Base-by-base conservation (phyloP, 2,329 filamentous ascomycete species). In the Hymenoscyphus repandus region DNA sequence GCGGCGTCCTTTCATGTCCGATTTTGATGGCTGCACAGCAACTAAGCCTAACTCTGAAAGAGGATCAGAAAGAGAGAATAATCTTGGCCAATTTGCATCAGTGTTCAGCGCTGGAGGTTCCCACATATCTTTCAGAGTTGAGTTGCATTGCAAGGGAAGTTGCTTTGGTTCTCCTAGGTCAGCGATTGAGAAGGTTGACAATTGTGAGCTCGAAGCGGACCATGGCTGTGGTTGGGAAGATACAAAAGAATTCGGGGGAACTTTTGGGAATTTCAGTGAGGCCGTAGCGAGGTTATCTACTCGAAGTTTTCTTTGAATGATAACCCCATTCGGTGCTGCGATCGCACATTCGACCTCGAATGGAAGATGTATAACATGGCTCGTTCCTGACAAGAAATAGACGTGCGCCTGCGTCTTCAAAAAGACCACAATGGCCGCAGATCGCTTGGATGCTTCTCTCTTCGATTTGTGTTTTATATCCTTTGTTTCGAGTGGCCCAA, bases 371-470 rank as follows among this genome's bases (percentile, higher is more conserved):
- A 97, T 78, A 52, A 96, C 82, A 76, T 99, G 88, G 64, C 82
- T 93, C 32, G 89, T 85, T 17, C 92, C 92, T 1, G 87, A 82
- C 34, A 97, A 78, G 66, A 95, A 96, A 74, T 91, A 95, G 58
- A 99, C 82, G 66, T 97, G 92, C 18, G 89, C 90, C 65, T 97
- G 92, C 0, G 89, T 91, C 69, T 88, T 91, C 58, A 99, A 80
- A 59, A 97, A 87, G 45, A 99, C 87, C 6, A 97, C 89, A 54
- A 99, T 72, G 4, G 92, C 90, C 63, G 85, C 78, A 38, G 79
- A 78, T 46, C 55, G 63, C 10, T 53, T 55, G 13, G 44, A 31
- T 10, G 43, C 49, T 55, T 27, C 66, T 63, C 52, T 72, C 48
- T 60, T 55, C 46, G 54, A 50, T 40, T 43, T 50, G 38, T 42